Evolutionary conservation across 352 stramenopile genomes (phyloP).

Genomic region (Phytophthora agathidicida): DNA sequence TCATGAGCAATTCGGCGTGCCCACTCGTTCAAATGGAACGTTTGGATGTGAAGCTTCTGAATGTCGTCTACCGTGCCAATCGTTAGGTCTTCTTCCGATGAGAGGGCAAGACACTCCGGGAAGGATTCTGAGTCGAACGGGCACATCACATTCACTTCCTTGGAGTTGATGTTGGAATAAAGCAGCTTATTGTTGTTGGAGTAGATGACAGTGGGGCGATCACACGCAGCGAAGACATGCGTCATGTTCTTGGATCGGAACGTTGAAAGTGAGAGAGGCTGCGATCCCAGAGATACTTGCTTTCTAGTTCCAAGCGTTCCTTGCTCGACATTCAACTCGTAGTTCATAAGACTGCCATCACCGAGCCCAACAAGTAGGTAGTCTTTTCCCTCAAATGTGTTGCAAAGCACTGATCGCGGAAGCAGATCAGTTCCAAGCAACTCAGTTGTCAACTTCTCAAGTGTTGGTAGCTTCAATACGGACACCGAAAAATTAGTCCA

Average conservation of each 20-base stretch:
- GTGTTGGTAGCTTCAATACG: slow-evolving; percentile 80
- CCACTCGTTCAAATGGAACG: slow-evolving; percentile 94
- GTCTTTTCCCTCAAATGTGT: slow-evolving; percentile 82
- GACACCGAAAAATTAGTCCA: slow-evolving; percentile 95
- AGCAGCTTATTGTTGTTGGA: slow-evolving; percentile 95
- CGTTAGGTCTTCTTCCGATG: slow-evolving; percentile 94
- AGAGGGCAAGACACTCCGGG: slow-evolving; percentile 95
- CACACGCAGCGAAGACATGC: slow-evolving; percentile 97
- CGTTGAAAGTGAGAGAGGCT: slow-evolving; percentile 93
- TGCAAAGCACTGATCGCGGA: slow-evolving; percentile 89
- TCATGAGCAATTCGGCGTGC: slow-evolving; percentile 93
- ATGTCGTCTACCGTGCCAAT: slow-evolving; percentile 99
- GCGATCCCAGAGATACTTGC: slow-evolving; percentile 94
- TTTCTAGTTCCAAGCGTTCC: slow-evolving; percentile 83
- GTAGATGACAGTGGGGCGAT: slow-evolving; percentile 98
- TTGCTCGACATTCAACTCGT: slow-evolving; percentile 67
- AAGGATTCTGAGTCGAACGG: slow-evolving; percentile 93
- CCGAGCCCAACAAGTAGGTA: slow-evolving; percentile 97
- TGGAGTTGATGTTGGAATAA: slow-evolving; percentile 96
- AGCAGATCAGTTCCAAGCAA: slow-evolving; percentile 83
- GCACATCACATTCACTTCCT: slow-evolving; percentile 94
- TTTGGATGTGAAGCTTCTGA: slow-evolving; percentile 99
- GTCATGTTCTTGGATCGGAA: slow-evolving; percentile 93
- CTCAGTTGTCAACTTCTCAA: slow-evolving; percentile 72
- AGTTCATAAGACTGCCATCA: slow-evolving; percentile 95